These are phyloP conservation scores for Cutaneotrichosporon cyanovorans DNA, from an alignment of 1,284 basidiomycete genomes.

Conservation along the genomic window DNA sequence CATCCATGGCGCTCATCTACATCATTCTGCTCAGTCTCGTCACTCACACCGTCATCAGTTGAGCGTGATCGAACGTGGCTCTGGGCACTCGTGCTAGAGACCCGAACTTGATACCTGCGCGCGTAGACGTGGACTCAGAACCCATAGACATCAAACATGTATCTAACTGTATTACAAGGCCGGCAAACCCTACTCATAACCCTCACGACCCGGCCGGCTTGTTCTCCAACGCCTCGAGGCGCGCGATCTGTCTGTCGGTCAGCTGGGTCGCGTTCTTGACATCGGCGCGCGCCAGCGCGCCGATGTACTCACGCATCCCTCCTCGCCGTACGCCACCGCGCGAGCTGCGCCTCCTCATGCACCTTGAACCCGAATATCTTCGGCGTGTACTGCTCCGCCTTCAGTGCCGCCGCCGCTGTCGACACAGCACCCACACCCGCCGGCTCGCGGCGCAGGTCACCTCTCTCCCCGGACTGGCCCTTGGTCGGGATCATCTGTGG, in stretches of 20 bases:
- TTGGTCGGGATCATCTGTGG: slow-evolving; percentile 82
- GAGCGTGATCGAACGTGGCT: too few species aligned
- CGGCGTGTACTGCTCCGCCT: slow-evolving; percentile 80
- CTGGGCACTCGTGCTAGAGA: too few species aligned
- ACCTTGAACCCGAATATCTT: slow-evolving; percentile 92
- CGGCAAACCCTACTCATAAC: too few species aligned
- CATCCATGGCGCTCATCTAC: too few species aligned
- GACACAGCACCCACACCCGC: slow-evolving; percentile 46
- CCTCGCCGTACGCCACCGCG: slow-evolving; percentile 85
- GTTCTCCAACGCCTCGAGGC: slow-evolving; percentile 44
- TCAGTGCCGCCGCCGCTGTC: slow-evolving; percentile 70
- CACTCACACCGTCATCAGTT: too few species aligned
- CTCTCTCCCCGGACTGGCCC: slow-evolving; percentile 50
- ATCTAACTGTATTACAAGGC: slow-evolving; percentile 19
- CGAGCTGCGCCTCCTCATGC: slow-evolving; percentile 82
- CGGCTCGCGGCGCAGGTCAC: slow-evolving; percentile 38
- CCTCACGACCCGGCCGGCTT: slow-evolving; percentile 8
- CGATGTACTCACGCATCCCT: slow-evolving; percentile 71
- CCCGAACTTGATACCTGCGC: too few species aligned
- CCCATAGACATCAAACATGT: slow-evolving; percentile 4
- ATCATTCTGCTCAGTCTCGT: too few species aligned
- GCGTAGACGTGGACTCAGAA: too few species aligned
- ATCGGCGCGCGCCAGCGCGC: not conserved
- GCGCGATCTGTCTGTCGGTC: slow-evolving; percentile 41
- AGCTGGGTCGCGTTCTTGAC: not conserved